These are phyloP conservation scores for Onygena corvina DNA, from an alignment of 2,329 filamentous ascomycete genomes.

Conservation along the genomic window DNA sequence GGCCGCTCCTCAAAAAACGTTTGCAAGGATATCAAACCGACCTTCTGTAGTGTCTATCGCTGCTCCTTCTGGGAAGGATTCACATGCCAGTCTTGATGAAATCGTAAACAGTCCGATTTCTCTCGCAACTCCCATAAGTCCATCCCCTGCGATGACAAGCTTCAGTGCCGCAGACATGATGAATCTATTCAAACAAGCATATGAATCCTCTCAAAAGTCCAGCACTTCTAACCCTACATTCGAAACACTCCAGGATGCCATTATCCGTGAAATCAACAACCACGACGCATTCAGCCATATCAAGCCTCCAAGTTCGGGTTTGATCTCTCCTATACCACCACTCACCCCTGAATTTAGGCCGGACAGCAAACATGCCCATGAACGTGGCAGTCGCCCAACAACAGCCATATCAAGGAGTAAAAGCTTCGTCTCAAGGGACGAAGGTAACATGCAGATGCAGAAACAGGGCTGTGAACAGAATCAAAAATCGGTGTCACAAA, in stretches of 20 bases:
- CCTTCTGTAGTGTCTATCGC: conserved; percentile 11
- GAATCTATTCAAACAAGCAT: conserved; percentile 32
- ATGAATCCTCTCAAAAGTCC: conserved; percentile 20
- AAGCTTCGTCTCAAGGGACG: conserved; percentile 22
- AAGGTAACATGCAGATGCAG: conserved; percentile 23
- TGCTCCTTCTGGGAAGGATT: conserved; percentile 16
- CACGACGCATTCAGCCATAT: conserved; percentile 31
- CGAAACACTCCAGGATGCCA: conserved; percentile 33
- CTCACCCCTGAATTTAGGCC: conserved; percentile 3
- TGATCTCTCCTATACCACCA: conserved; percentile 1
- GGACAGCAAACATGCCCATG: neutral
- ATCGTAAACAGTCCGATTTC: conserved; percentile 33
- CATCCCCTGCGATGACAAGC: conserved; percentile 19
- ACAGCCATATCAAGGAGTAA: conserved; percentile 12
- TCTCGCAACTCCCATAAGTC: conserved; percentile 19
- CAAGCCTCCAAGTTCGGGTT: conserved; percentile 7
- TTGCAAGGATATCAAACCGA: conserved; percentile 28
- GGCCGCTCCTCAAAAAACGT: conserved; percentile 23
- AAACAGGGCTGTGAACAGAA: conserved; percentile 23
- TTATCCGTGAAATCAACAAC: conserved; percentile 35
- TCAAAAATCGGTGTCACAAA: conserved; percentile 18
- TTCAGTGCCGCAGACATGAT: conserved; percentile 32
- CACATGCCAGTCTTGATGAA: conserved; percentile 29
- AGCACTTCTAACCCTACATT: conserved; percentile 27
- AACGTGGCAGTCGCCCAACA: neutral